phyloP scores from a whole-genome alignment of 2,329 filamentous ascomycete genomes.

The Huntiella omanensis region DNA sequence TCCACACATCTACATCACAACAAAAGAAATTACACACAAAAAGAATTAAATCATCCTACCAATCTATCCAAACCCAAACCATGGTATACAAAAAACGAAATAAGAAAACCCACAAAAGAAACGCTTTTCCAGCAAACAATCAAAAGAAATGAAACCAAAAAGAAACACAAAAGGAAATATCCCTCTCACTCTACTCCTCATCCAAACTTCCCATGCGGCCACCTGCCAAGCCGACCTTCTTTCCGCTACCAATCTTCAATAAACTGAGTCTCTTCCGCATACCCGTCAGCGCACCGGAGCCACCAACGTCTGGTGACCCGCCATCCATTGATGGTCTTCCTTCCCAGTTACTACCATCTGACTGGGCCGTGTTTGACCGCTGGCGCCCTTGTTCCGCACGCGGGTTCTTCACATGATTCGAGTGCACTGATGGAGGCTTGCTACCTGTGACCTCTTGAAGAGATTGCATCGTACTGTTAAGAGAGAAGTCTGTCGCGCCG shows the following conservation, averaged over 20 bases:
- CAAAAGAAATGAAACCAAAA: slow-evolving; percentile 2
- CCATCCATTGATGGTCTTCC: slow-evolving; percentile 3
- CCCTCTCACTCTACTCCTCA: slow-evolving; percentile 27
- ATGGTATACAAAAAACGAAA: slow-evolving; percentile 2
- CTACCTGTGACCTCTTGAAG: background rate
- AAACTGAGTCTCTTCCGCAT: slow-evolving; percentile 65
- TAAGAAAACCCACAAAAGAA: background rate
- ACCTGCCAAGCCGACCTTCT: slow-evolving; percentile 34
- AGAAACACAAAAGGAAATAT: slow-evolving; percentile 1
- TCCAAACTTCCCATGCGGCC: slow-evolving; percentile 33
- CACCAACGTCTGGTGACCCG: slow-evolving; percentile 19
- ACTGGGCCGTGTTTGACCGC: background rate
- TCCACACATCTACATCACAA: background rate
- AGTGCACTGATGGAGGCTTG: background rate
- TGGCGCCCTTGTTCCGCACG: background rate
- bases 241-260: slow-evolving; percentile 50
- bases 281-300: slow-evolving; percentile 29
- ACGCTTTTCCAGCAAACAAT: background rate
- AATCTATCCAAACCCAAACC: no score
- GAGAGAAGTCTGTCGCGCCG: background rate
- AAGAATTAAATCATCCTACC: background rate
- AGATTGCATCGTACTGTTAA: slow-evolving; percentile 3
- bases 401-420: background rate
- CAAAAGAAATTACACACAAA: background rate
- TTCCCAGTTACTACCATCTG: slow-evolving; percentile 16